phyloP scores from a whole-genome alignment of 2,329 filamentous ascomycete species.

The Diplodia intermedia region DNA sequence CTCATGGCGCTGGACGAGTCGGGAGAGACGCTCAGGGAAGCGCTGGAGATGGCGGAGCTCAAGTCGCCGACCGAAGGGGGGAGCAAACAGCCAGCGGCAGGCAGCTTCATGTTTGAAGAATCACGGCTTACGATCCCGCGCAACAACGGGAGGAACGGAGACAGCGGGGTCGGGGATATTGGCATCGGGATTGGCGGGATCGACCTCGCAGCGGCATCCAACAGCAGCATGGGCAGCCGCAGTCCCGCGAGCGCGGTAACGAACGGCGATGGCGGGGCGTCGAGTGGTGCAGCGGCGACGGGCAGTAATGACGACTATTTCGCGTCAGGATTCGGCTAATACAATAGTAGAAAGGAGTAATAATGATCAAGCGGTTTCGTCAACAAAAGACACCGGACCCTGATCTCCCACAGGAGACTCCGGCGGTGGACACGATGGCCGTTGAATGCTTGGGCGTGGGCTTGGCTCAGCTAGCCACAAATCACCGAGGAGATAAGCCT shows the following conservation, averaged over 20 bases:
- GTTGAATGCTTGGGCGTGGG: slow-evolving; percentile 12
- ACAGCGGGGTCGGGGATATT: slow-evolving; percentile 10
- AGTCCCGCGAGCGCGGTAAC: slow-evolving; percentile 16
- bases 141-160: slow-evolving; percentile 7
- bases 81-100: slow-evolving; percentile 32
- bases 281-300: slow-evolving; percentile 8
- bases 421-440: neutral
- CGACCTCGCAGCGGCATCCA: slow-evolving; percentile 26
- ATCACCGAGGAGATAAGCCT: slow-evolving; percentile 10
- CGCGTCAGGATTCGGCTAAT: slow-evolving; percentile 14
- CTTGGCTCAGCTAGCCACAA: slow-evolving; percentile 29
- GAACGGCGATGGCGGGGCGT: slow-evolving; percentile 17
- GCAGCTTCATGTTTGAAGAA: slow-evolving; percentile 44
- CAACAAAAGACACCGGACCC: neutral
- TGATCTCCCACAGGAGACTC: too few relatives aligned
- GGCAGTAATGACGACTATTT: slow-evolving; percentile 24
- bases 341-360: neutral
- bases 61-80: slow-evolving; percentile 40
- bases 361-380: slow-evolving; percentile 11
- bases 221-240: slow-evolving; percentile 31
- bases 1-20: slow-evolving; percentile 89
- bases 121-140: slow-evolving; percentile 14
- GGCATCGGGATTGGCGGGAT: slow-evolving; percentile 30
- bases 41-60: slow-evolving; percentile 62
- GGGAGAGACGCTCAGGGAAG: slow-evolving; percentile 77